These are phyloP conservation scores for Cyclotella choctawhatcheeana DNA, from an alignment of 108 stramenopile genomes.

Conservation along the genomic window DNA sequence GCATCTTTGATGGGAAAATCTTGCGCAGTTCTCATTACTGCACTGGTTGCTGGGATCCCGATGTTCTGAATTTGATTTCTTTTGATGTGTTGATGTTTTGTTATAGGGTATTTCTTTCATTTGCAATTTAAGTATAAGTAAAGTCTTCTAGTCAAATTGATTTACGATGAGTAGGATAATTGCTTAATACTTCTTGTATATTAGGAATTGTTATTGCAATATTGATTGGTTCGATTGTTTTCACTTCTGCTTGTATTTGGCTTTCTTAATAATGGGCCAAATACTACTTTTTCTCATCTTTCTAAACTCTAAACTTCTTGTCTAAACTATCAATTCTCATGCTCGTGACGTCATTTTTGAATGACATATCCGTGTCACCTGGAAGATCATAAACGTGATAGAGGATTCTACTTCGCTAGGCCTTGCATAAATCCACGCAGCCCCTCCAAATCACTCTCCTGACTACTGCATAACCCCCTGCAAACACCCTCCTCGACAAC, in stretches of 20 bases:
- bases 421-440: constrained; percentile 64
- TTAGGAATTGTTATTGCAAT: no score
- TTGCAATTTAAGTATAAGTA: constrained; percentile 7
- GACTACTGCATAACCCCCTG: constrained; percentile 69
- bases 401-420: background rate
- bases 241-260: background rate
- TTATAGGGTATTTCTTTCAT: constrained; percentile 1
- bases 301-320: constrained; percentile 7
- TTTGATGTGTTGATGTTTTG: background rate
- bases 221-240: no score
- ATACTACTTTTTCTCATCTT: no score
- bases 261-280: background rate
- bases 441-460: constrained; percentile 59
- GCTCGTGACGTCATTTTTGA: background rate
- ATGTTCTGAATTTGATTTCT: background rate
- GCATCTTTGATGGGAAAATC: background rate
- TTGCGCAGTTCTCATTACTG: background rate
- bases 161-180: background rate
- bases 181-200: no score
- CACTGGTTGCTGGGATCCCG: background rate
- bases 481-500: constrained; percentile 53
- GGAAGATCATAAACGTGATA: background rate
- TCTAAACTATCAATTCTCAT: background rate
- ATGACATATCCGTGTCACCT: background rate
- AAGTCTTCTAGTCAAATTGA: background rate